A percentile compares a stretch with the other conserved stretches of the same genome.
These are phyloP conservation scores for Juglanconis oblonga DNA, from an alignment of 2,329 filamentous ascomycete species.

Conservation along the genomic window DNA sequence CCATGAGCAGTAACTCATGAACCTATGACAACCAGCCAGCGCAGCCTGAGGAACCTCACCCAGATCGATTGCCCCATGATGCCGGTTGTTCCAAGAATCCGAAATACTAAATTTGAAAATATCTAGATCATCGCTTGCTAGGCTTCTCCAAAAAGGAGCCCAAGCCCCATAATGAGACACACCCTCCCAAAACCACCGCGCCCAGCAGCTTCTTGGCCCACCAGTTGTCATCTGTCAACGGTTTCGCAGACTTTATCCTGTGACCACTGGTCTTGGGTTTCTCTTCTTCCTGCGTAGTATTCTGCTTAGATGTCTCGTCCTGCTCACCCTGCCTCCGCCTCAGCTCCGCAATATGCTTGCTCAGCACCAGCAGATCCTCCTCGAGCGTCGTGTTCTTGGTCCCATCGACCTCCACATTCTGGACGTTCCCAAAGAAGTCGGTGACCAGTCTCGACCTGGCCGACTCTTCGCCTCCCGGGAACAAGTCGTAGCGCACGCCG, in stretches of 20 bases:
- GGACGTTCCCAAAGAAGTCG: slow-evolving; percentile 98
- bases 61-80: no score
- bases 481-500: slow-evolving; percentile 92
- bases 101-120: background rate
- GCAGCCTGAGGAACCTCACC: no score
- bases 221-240: slow-evolving; percentile 64
- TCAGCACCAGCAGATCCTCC: slow-evolving; percentile 76
- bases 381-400: slow-evolving; percentile 56
- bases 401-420: slow-evolving; percentile 89
- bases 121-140: background rate
- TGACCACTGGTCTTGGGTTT: slow-evolving; percentile 22
- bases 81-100: no score
- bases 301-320: slow-evolving; percentile 24
- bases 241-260: slow-evolving; percentile 52
- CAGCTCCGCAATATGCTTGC: slow-evolving; percentile 59
- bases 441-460: slow-evolving; percentile 81
- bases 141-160: slow-evolving; percentile 49
- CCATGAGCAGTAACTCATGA: no score
- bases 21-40: no score
- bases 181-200: slow-evolving; percentile 60
- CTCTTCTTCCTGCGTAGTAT: slow-evolving; percentile 20
- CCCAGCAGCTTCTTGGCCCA: slow-evolving; percentile 64
- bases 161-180: slow-evolving; percentile 56
- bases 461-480: slow-evolving; percentile 74
- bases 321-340: slow-evolving; percentile 46